Percentiles rank a stretch among this genome's conserved stretches.
These are phyloP conservation scores for Endoconidiophora laricicola DNA, from an alignment of 2,329 filamentous ascomycete species.

Conservation along the genomic window DNA sequence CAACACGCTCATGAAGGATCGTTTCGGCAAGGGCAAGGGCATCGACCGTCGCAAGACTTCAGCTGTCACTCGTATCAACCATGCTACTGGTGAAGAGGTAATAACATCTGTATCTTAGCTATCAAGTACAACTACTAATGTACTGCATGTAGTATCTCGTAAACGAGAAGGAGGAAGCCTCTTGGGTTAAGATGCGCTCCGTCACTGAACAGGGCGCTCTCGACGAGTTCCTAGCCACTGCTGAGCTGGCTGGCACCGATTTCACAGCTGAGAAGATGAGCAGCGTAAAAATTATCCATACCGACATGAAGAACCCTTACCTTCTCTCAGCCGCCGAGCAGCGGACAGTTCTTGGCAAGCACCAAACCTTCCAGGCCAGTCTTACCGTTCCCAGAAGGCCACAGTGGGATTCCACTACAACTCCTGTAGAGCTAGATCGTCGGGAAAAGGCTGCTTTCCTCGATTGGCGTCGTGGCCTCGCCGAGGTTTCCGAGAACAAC, in stretches of 20 bases:
- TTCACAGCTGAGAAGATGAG: constrained; percentile 99
- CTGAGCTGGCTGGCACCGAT: constrained; percentile 92
- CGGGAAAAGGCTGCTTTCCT: constrained; percentile 68
- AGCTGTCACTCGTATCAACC: constrained; percentile 50
- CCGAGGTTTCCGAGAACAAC: constrained; percentile 83
- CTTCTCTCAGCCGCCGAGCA: constrained; percentile 76
- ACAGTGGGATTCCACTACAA: constrained; percentile 74
- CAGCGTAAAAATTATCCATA: constrained; percentile 97
- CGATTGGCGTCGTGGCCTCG: constrained; percentile 76
- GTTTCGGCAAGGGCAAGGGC: constrained; percentile 87
- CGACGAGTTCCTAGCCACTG: constrained; percentile 91
- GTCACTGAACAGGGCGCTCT: constrained; percentile 93
- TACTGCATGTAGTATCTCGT: constrained; percentile 53
- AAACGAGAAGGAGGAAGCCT: constrained; percentile 75
- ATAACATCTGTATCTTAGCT: not conserved
- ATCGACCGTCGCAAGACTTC: constrained; percentile 56
- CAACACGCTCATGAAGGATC: constrained; percentile 96
- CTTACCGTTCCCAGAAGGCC: constrained; percentile 84
- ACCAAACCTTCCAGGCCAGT: constrained; percentile 59
- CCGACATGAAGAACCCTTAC: constrained; percentile 90
- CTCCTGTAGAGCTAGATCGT: constrained; percentile 61
- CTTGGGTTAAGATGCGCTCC: constrained; percentile 99
- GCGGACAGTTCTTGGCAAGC: constrained; percentile 59
- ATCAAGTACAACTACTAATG: constrained; percentile 15
- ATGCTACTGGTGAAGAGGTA: constrained; percentile 62